Evolutionary conservation across 441 rosid species (phyloP).

Genomic region (Arabidopsis lyrata): DNA sequence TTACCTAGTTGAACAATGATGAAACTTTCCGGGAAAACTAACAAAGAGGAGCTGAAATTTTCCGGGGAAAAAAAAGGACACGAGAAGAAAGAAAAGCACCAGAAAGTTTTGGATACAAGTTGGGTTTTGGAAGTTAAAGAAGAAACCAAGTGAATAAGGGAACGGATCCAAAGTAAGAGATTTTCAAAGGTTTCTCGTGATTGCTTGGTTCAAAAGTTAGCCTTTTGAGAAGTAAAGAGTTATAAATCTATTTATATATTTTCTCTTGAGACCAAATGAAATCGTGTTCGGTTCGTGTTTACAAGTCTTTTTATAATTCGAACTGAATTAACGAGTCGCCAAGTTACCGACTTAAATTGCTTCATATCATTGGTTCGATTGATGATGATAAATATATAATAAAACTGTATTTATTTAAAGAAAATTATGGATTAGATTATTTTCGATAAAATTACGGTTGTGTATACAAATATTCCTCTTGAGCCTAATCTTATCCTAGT

Average conservation of each 20-base stretch:
- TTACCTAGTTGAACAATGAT: constrained; percentile 23
- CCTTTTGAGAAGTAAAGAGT: constrained; percentile 15
- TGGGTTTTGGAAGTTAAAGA: constrained; percentile 54
- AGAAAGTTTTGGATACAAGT: constrained; percentile 50
- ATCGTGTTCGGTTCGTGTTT: constrained; percentile 36
- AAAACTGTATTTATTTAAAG: not conserved
- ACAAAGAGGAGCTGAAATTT: constrained; percentile 24
- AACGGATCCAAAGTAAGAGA: constrained; percentile 46
- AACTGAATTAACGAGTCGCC: not conserved
- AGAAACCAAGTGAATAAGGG: constrained; percentile 58
- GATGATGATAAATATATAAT: too few species aligned
- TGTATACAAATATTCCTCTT: not conserved
- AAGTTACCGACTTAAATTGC: constrained; percentile 27
- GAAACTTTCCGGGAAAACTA: constrained; percentile 37
- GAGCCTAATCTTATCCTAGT: not conserved
- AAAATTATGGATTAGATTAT: not conserved
- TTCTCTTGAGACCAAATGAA: constrained; percentile 43
- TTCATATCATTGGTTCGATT: not conserved
- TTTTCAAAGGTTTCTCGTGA: constrained; percentile 88
- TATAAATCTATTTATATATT: constrained; percentile 10
- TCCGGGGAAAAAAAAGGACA: constrained; percentile 44
- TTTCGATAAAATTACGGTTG: not conserved
- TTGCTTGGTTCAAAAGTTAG: constrained; percentile 62
- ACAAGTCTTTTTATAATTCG: constrained; percentile 2
- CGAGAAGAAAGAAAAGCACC: constrained; percentile 45